Percentiles rank a stretch among this genome's conserved stretches.
Evolutionary conservation across 73 alveolate species (phyloP).

Genomic region (Paramecium tetraurelia): DNA sequence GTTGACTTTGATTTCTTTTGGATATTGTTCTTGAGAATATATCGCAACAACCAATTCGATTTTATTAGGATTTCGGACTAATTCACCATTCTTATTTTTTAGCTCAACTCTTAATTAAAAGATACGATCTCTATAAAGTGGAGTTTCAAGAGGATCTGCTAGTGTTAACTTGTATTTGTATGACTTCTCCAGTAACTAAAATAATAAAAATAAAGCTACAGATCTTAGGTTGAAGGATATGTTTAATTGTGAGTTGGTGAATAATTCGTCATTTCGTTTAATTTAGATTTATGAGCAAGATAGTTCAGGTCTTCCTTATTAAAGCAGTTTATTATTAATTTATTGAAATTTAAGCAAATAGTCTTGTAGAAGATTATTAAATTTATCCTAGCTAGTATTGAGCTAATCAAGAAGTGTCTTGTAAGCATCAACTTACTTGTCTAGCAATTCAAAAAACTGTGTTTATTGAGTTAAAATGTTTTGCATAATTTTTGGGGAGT

Average conservation of each 20-base stretch:
- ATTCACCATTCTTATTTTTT: neutral
- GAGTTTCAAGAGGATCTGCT: constrained; percentile 39
- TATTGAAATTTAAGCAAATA: constrained; percentile 9
- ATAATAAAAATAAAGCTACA: neutral
- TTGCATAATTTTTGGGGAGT: constrained; percentile 9
- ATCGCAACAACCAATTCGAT: constrained; percentile 14
- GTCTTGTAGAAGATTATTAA: neutral
- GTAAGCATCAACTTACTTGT: constrained; percentile 34
- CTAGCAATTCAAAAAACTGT: constrained; percentile 28
- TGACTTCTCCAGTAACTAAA: constrained; percentile 15
- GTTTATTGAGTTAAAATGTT: neutral
- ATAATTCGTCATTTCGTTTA: constrained; percentile 47
- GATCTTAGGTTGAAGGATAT: constrained; percentile 17
- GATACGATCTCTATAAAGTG: constrained; percentile 44
- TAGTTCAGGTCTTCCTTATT: neutral
- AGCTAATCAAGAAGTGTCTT: neutral
- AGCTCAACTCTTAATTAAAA: constrained; percentile 25
- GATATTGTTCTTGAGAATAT: constrained; percentile 18
- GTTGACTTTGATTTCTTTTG: constrained; percentile 46
- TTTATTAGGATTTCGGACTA: constrained; percentile 10
- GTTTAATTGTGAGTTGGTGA: neutral
- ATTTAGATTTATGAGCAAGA: neutral
- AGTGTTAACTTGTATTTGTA: constrained; percentile 2
- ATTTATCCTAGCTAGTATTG: neutral
- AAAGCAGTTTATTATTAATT: constrained; percentile 1